A percentile compares a stretch with the other conserved stretches of the same genome.
These are phyloP conservation scores for Amanita rubescens DNA, from an alignment of 768 basidiomycete species.

Conservation along the genomic window DNA sequence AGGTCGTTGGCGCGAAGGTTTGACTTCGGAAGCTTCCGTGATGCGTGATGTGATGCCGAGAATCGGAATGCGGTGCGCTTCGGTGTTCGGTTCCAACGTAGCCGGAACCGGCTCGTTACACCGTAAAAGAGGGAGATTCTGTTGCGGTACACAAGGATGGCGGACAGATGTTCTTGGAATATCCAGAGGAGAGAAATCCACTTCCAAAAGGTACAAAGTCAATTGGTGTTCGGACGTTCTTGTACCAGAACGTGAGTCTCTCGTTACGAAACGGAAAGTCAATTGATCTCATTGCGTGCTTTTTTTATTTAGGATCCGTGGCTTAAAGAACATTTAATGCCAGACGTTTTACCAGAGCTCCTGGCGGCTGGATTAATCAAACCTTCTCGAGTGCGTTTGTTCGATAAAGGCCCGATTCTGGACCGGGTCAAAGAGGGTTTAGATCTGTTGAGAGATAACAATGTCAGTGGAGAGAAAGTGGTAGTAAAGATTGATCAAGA, in stretches of 20 bases:
- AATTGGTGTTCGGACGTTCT: conserved; percentile 33
- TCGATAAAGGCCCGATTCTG: conserved; percentile 35
- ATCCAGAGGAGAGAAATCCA: conserved; percentile 28
- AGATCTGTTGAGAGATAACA: conserved; percentile 37
- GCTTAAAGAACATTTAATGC: conserved; percentile 36
- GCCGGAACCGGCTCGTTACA: too few species aligned
- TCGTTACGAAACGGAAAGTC: background rate
- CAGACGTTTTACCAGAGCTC: conserved; percentile 36
- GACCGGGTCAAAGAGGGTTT: conserved; percentile 35
- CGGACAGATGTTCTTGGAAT: conserved; percentile 25
- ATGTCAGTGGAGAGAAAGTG: conserved; percentile 44
- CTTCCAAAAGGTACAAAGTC: conserved; percentile 30
- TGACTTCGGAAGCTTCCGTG: too few species aligned
- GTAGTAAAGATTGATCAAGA: conserved; percentile 28
- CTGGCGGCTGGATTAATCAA: conserved; percentile 30
- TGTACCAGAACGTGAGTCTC: conserved; percentile 29
- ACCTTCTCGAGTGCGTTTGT: conserved; percentile 32
- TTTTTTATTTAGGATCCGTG: conserved; percentile 26
- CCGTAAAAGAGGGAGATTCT: conserved; percentile 36
- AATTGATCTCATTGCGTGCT: background rate
- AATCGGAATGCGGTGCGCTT: too few species aligned
- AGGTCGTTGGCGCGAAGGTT: too few species aligned
- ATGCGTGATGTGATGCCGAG: too few species aligned
- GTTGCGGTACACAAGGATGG: conserved; percentile 17
- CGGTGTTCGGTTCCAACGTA: too few species aligned